Conservation (phyloP, 805 yeast species). For the Yarrowia phangngaensis region DNA sequence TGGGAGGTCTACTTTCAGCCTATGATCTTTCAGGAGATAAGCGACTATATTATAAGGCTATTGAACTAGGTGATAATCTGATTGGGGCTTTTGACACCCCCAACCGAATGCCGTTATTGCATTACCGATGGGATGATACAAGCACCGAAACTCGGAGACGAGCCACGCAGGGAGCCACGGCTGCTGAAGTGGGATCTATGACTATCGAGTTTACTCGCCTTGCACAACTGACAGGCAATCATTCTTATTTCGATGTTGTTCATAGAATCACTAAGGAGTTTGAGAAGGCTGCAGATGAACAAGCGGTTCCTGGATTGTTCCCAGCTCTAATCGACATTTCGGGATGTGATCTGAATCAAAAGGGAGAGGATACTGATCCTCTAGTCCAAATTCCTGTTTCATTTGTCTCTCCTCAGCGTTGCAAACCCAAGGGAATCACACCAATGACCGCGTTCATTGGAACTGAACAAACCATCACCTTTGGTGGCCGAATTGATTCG, state of each 20-base stretch:
- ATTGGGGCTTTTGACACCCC: constrained; percentile 59
- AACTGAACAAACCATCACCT: constrained; percentile 32
- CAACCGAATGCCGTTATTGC: constrained; percentile 50
- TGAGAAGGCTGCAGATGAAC: constrained; percentile 38
- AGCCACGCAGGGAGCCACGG: constrained; percentile 37
- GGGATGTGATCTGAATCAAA: constrained; percentile 44
- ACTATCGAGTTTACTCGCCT: constrained; percentile 52
- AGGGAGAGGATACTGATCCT: not conserved
- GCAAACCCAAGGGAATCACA: constrained; percentile 10
- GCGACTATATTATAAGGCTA: constrained; percentile 43
- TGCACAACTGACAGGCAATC: constrained; percentile 49
- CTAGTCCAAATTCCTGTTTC: constrained; percentile 5
- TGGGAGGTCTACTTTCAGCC: constrained; percentile 54
- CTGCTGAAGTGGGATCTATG: constrained; percentile 51
- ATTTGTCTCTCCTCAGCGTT: constrained; percentile 2
- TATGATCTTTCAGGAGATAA: constrained; percentile 47
- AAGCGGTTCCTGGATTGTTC: constrained; percentile 44
- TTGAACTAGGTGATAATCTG: constrained; percentile 48
- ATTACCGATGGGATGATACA: constrained; percentile 44
- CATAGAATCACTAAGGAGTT: constrained; percentile 45
- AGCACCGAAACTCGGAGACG: constrained; percentile 31
- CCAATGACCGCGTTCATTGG: not conserved
- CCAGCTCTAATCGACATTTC: constrained; percentile 49
- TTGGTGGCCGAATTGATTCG: constrained; percentile 47
- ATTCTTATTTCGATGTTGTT: constrained; percentile 50